These are phyloP conservation scores for Claviceps digitariae DNA, from an alignment of 2,329 filamentous ascomycete species.

Conservation along the genomic window DNA sequence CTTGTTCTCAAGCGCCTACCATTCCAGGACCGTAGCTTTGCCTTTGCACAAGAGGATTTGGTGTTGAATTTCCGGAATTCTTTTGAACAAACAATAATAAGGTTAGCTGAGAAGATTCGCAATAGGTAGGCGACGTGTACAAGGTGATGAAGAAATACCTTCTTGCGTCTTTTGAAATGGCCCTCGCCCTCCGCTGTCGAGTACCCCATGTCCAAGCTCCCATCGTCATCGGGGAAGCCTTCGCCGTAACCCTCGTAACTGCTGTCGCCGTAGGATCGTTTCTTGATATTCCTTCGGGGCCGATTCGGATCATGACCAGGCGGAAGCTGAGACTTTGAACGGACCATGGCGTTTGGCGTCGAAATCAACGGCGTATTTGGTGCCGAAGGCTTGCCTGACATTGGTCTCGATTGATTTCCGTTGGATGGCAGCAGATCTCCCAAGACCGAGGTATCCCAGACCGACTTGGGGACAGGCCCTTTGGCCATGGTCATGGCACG, in stretches of 20 bases:
- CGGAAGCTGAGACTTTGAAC: constrained; percentile 25
- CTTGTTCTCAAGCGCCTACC: constrained; percentile 35
- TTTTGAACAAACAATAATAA: constrained; percentile 18
- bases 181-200: constrained; percentile 62
- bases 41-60: constrained; percentile 32
- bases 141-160: constrained; percentile 28
- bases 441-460: constrained; percentile 45
- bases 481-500: constrained; percentile 44
- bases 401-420: constrained; percentile 24
- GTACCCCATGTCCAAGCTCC: constrained; percentile 44
- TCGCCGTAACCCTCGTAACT: constrained; percentile 66
- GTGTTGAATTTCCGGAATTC: constrained; percentile 31
- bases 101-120: constrained; percentile 1
- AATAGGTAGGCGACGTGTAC: neutral
- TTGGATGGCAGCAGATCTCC: constrained; percentile 37
- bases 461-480: constrained; percentile 38
- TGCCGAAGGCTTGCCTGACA: constrained; percentile 34
- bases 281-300: constrained; percentile 54
- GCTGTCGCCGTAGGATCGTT: constrained; percentile 61
- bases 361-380: constrained; percentile 36
- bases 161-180: constrained; percentile 50
- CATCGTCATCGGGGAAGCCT: constrained; percentile 55
- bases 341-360: constrained; percentile 18
- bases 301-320: constrained; percentile 35
- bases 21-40: constrained; percentile 45